Conservation (phyloP, 305 asterid genomes). For the Withania somnifera region DNA sequence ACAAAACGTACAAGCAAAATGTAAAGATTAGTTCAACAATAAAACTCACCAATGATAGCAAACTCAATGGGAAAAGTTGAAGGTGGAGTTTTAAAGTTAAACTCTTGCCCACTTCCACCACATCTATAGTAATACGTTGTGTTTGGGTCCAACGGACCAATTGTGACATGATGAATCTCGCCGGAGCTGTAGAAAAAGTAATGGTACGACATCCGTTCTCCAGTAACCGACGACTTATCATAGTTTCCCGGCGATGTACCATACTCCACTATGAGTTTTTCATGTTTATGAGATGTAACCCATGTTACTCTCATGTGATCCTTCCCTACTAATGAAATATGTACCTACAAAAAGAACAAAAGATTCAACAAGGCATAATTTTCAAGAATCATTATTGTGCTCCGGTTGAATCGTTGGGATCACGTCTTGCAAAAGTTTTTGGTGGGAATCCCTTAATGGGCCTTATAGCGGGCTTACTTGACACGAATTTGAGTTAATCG, state of each 20-base stretch:
- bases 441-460: neutral
- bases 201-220: constrained; percentile 33
- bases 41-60: constrained; percentile 49
- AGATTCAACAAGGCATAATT: neutral
- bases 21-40: neutral
- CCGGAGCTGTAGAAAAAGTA: constrained; percentile 62
- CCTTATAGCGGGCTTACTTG: neutral
- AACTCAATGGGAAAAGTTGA: constrained; percentile 55
- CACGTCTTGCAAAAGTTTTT: neutral
- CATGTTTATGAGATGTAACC: constrained; percentile 38
- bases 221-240: constrained; percentile 26
- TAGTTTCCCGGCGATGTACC: constrained; percentile 42
- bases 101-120: constrained; percentile 56
- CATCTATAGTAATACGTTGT: constrained; percentile 61
- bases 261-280: constrained; percentile 35
- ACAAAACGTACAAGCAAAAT: neutral
- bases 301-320: constrained; percentile 67
- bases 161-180: constrained; percentile 49
- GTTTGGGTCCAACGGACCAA: constrained; percentile 61
- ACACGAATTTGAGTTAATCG: neutral
- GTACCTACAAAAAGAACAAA: constrained; percentile 31
- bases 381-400: neutral
- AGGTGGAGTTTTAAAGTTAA: constrained; percentile 64
- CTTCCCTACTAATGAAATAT: constrained; percentile 58
- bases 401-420: neutral